Base-by-base conservation (phyloP, 257 asterid species). In the Solanum tarapatanum region DNA sequence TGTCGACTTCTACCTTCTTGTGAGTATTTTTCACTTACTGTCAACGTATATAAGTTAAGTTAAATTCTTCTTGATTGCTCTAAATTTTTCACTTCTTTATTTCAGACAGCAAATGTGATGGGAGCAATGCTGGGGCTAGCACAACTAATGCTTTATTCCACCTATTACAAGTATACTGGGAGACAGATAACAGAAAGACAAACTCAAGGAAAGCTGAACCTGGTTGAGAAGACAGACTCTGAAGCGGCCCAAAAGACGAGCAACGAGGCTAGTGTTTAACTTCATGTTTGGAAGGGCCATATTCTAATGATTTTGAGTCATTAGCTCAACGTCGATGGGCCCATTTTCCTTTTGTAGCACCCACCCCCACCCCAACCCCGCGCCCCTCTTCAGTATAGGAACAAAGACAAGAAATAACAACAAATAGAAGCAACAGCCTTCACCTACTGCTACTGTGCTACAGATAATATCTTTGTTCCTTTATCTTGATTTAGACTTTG, bases 1-100 rank as follows among this genome's bases (percentile, higher is more conserved):
- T 21, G 91, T 97, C n/a, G 98, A 95, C 82, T 91, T 94, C 45
- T 94, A 91, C 92, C 93, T 95, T 43, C 92, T 73, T 51, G 98
- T 95, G 90, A 90, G 90, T 87, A 37, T n/a, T 76, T 6, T 39
- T 76, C 28, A 5, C 11, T 72, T 30, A 28, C 12, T 74, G 33
- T 36, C 32, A 75, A 36, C 3, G 82, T 75, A 74, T 23, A 36
- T 51, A 51, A 51, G 23, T 51, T 21, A 74, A 73, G 82, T 73
- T 74, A 36, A 74, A 23, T 23, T 4, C 32, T 21, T 23, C 17
- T 37, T 0, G 21, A 75, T 36, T 36, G 39, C 51, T n/a, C 5
- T 23, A 10, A 35, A 75, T 4, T 33, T 19, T 74, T 19, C 9
- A 21, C 8, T 74, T 74, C 8, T 10, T 74, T 74, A 35, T 35